phyloP scores from a whole-genome alignment of 2,329 filamentous ascomycete species.

The Hypoxylon sp. region DNA sequence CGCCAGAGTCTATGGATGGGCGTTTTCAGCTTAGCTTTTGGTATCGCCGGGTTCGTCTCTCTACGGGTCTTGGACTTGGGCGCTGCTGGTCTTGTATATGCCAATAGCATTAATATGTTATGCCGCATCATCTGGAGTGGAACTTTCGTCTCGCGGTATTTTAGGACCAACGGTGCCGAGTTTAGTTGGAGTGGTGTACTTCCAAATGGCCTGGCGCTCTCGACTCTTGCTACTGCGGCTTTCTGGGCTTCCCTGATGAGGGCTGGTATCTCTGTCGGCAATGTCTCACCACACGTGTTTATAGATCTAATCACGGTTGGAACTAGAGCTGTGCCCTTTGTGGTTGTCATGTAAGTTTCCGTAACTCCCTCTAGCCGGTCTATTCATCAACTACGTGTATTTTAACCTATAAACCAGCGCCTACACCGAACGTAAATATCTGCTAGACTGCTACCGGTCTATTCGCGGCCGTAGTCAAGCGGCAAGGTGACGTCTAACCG shows the following conservation, averaged over 20 bases:
- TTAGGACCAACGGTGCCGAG: slow-evolving; percentile 62
- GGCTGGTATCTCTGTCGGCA: slow-evolving; percentile 48
- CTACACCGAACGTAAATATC: slow-evolving; percentile 68
- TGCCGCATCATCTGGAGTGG: slow-evolving; percentile 87
- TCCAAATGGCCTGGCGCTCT: slow-evolving; percentile 61
- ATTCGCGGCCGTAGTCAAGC: slow-evolving; percentile 54
- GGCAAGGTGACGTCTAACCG: slow-evolving; percentile 13
- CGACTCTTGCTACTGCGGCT: slow-evolving; percentile 62
- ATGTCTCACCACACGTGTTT: slow-evolving; percentile 55
- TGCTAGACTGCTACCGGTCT: slow-evolving; percentile 65
- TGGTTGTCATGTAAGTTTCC: slow-evolving; percentile 71
- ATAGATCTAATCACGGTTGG: slow-evolving; percentile 64
- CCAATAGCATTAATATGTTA: slow-evolving; percentile 91
- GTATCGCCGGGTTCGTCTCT: slow-evolving; percentile 79
- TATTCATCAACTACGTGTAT: slow-evolving; percentile 39
- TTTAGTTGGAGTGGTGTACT: slow-evolving; percentile 61
- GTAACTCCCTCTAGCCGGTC: slow-evolving; percentile 18
- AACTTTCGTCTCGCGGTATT: slow-evolving; percentile 78
- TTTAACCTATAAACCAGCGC: slow-evolving; percentile 58
- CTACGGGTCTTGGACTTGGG: slow-evolving; percentile 79
- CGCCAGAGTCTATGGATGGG: slow-evolving; percentile 88
- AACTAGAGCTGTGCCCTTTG: slow-evolving; percentile 65
- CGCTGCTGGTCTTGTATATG: slow-evolving; percentile 84
- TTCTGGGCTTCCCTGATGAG: slow-evolving; percentile 56
- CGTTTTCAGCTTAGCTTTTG: slow-evolving; percentile 83